These are phyloP conservation scores for Pseudopediastrum boryanum DNA, from an alignment of 139 green algal genomes.

Conservation along the genomic window DNA sequence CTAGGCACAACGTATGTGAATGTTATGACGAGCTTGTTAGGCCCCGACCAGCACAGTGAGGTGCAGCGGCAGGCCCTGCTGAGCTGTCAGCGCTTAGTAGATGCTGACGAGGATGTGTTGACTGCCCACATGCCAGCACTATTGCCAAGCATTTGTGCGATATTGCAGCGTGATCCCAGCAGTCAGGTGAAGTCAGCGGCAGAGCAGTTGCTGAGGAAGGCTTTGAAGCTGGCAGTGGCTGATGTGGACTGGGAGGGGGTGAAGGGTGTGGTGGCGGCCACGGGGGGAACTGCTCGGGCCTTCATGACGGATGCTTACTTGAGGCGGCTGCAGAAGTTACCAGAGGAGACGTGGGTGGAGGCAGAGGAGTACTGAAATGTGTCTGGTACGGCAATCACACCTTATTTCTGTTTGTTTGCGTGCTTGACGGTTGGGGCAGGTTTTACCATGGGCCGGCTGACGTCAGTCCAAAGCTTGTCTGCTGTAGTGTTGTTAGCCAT, in stretches of 20 bases:
- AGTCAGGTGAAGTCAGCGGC: conserved; percentile 22
- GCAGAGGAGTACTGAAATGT: conserved; percentile 54
- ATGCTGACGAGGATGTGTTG: conserved; percentile 35
- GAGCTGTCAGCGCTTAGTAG: conserved; percentile 56
- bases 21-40: conserved; percentile 66
- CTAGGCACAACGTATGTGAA: conserved; percentile 33
- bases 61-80: conserved; percentile 70
- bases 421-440: not conserved
- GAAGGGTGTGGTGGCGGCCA: conserved; percentile 45
- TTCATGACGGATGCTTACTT: conserved; percentile 69
- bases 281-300: conserved; percentile 49
- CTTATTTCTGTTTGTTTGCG: not conserved
- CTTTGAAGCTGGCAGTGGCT: conserved; percentile 33
- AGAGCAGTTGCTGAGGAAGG: conserved; percentile 41
- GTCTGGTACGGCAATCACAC: not conserved
- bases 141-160: conserved; percentile 62
- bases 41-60: conserved; percentile 73
- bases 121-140: conserved; percentile 61
- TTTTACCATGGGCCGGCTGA: not conserved
- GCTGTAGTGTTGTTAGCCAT: not conserved
- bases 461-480: not conserved
- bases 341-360: conserved; percentile 59
- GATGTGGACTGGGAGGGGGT: conserved; percentile 45
- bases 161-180: conserved; percentile 45
- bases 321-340: conserved; percentile 58